Evolutionary conservation across 148 eudicot genomes (phyloP).

Genomic region (Beta vulgaris): DNA sequence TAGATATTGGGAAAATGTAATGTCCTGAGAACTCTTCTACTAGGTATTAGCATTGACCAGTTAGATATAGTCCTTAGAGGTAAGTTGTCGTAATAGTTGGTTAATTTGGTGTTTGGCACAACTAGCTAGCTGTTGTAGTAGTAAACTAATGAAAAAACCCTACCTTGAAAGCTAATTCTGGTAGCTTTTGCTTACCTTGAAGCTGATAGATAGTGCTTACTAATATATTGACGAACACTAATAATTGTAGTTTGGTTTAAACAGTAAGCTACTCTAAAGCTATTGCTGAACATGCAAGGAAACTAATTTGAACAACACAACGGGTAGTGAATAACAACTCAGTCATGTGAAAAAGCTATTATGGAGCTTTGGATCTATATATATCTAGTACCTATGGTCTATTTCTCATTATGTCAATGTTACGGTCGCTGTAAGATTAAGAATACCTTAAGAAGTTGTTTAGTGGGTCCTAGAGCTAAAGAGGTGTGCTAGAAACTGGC

Average conservation of each 20-base stretch:
- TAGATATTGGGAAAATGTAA: neutral
- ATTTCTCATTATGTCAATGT: neutral
- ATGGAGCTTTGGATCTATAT: neutral
- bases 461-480: constrained; percentile 1
- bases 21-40: no score
- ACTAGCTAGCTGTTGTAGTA: neutral
- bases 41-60: neutral
- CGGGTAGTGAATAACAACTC: neutral
- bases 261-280: neutral
- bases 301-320: neutral
- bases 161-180: neutral
- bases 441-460: neutral
- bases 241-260: neutral
- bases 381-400: neutral
- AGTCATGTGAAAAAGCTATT: neutral
- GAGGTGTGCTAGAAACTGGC: neutral
- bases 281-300: neutral
- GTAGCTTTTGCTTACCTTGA: neutral
- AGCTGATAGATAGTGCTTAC: neutral
- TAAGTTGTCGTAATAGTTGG: neutral
- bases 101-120: neutral
- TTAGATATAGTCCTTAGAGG: neutral
- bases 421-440: neutral
- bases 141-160: neutral
- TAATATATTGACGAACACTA: neutral